Evolutionary conservation across 1,284 basidiomycete genomes (phyloP).

Genomic region (Polyporus tsugae): DNA sequence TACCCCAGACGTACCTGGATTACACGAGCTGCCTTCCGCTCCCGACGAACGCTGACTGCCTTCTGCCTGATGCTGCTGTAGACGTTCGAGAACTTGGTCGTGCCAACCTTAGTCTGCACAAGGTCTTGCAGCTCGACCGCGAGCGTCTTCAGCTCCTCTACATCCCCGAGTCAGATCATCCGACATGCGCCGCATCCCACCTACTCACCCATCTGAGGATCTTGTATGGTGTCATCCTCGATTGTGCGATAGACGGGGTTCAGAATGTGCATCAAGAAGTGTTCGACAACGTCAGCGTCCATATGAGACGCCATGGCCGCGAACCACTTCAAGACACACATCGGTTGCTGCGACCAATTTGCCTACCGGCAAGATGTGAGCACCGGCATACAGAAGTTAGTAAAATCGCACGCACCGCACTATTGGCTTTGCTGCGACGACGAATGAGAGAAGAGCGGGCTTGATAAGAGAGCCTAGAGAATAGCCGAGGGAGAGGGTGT

Average conservation of each 20-base stretch:
- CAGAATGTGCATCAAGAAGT: constrained; percentile 86
- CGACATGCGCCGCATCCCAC: background rate
- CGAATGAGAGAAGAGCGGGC: constrained; percentile 78
- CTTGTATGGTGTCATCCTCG: constrained; percentile 85
- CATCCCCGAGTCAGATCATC: background rate
- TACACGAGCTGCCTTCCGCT: constrained; percentile 73
- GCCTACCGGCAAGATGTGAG: constrained; percentile 41
- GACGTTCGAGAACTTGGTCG: constrained; percentile 78
- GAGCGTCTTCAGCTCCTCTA: constrained; percentile 87
- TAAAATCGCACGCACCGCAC: constrained; percentile 51
- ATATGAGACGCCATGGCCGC: constrained; percentile 88
- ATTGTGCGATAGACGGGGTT: constrained; percentile 88
- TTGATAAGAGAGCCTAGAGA: constrained; percentile 93
- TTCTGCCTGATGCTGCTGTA: constrained; percentile 86
- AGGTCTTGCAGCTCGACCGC: constrained; percentile 90
- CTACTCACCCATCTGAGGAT: constrained; percentile 79
- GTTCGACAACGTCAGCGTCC: constrained; percentile 61
- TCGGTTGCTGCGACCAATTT: constrained; percentile 83
- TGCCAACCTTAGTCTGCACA: constrained; percentile 87
- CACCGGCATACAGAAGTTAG: background rate
- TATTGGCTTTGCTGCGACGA: constrained; percentile 61
- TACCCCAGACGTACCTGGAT: constrained; percentile 56
- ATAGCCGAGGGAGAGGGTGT: constrained; percentile 89
- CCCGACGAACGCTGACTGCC: constrained; percentile 73
- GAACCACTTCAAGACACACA: constrained; percentile 91